Evolutionary conservation across 257 asterid genomes (phyloP), one percentile per base, ranked within the genome.

Genomic region (Rhazya stricta): DNA sequence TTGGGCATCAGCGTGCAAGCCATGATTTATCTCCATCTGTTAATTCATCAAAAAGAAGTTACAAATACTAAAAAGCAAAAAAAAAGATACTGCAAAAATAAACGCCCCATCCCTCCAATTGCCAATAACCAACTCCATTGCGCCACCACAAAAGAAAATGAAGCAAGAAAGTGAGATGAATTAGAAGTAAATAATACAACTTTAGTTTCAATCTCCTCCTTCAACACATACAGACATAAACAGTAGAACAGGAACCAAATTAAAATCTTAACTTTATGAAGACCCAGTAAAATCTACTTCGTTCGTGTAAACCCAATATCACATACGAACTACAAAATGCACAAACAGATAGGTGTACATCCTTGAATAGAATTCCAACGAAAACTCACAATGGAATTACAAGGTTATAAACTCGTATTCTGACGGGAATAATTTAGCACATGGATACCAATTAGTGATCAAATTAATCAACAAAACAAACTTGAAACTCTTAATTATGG

Each of bases 1-100:
- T 51, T 65, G 77, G n/a, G 37, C 58, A 48, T 77, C 73, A 48
- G 67, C 68, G 3, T 19, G 56, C 72, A 77, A 30, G 36, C 30
- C 56, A 32, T 60, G 72, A n/a, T 56, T 48, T 54, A 37, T 48
- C 37, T 77, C 81, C 81, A 78, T 78, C 69, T 39, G 62, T 73
- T 72, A 50, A 71, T 75, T 68, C 74, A 69, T 45, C 54, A n/a
- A 34, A 25, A 56, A 6, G 37, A 15, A 48, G 30, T 48, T n/a
- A 34, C 2, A 63, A n/a, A 37, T 4, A 66, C 42, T 39, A 36
- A 18, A 16, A 71, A 6, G 41, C 9, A 62, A 12, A 21, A 3
- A 3, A 27, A 11, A 61, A 16, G 43, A 36, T 51, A 21, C 30
- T 43, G 29, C 21, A 5, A 29, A 34, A 36, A 74, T 5, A 30